phyloP scores from a whole-genome alignment of 2,329 filamentous ascomycete species.

The Elsinoe batatas region DNA sequence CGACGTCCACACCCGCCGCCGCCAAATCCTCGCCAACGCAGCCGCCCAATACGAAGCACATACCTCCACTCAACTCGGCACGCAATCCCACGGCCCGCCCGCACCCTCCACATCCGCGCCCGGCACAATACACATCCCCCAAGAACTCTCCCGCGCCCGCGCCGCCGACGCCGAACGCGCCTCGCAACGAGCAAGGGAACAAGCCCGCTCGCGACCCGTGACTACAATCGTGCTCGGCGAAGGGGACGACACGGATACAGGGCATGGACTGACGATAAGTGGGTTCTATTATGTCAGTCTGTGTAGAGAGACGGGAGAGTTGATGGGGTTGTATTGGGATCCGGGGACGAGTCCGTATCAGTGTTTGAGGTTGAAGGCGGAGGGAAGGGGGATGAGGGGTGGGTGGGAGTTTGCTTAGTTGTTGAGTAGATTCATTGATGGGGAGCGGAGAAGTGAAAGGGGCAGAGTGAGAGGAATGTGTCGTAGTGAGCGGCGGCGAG shows the following conservation, averaged over 20 bases:
- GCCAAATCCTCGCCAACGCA: background rate
- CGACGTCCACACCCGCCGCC: background rate
- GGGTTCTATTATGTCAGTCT: constrained; percentile 47
- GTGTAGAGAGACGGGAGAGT: constrained; percentile 34
- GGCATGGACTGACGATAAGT: constrained; percentile 42
- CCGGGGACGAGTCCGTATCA: constrained; percentile 46
- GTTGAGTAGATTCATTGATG: no score
- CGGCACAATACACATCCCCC: constrained; percentile 4
- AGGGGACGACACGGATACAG: constrained; percentile 23
- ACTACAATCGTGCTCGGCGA: constrained; percentile 15
- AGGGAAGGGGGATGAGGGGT: constrained; percentile 26
- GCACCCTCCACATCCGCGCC: background rate
- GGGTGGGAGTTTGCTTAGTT: constrained; percentile 32
- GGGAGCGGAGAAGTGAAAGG: no score
- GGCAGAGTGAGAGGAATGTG: no score
- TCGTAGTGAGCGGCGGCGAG: no score
- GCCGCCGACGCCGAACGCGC: background rate
- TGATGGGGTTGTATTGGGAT: constrained; percentile 47
- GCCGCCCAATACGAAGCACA: constrained; percentile 1
- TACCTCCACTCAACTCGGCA: background rate
- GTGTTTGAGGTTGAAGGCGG: constrained; percentile 36
- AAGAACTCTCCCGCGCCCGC: background rate
- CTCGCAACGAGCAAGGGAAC: background rate
- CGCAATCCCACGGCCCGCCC: background rate
- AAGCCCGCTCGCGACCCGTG: background rate